Evolutionary conservation across 1,284 basidiomycete genomes (phyloP).

Genomic region (Ganoderma boninense): DNA sequence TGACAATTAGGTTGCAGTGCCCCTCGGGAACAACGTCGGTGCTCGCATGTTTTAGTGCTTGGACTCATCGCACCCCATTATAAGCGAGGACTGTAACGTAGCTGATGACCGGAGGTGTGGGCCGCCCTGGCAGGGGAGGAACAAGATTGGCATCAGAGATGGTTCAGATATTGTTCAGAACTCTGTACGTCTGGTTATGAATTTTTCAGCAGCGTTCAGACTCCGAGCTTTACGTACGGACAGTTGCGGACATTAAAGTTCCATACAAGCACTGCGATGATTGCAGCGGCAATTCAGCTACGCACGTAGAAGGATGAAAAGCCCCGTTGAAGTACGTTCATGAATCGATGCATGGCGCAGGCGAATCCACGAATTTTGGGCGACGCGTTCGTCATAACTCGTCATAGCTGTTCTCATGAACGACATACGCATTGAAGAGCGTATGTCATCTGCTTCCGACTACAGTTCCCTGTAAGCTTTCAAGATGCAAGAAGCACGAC

Average conservation of each 20-base stretch:
- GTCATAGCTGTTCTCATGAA: background rate
- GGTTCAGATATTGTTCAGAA: background rate
- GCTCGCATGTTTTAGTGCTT: constrained; percentile 12
- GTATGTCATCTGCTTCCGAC: constrained; percentile 10
- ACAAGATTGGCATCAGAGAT: background rate
- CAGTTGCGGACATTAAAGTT: background rate
- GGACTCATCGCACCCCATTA: constrained; percentile 26
- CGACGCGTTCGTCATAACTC: background rate
- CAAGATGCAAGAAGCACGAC: background rate
- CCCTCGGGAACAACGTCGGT: constrained; percentile 27
- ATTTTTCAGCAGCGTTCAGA: background rate
- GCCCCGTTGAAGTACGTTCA: background rate
- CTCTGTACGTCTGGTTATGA: background rate
- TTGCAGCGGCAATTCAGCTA: background rate
- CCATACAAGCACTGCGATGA: background rate
- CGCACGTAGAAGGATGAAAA: background rate
- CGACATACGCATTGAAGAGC: background rate
- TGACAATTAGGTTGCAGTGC: background rate
- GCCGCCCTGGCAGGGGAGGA: background rate
- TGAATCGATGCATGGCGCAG: background rate
- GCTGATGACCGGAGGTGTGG: background rate
- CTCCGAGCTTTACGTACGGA: background rate
- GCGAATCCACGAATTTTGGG: background rate
- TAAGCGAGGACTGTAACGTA: constrained; percentile 22
- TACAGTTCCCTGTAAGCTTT: background rate